Percentiles rank a stretch among this genome's conserved stretches.
Conservation (phyloP, 148 eudicot species). For the Beta vulgaris region DNA sequence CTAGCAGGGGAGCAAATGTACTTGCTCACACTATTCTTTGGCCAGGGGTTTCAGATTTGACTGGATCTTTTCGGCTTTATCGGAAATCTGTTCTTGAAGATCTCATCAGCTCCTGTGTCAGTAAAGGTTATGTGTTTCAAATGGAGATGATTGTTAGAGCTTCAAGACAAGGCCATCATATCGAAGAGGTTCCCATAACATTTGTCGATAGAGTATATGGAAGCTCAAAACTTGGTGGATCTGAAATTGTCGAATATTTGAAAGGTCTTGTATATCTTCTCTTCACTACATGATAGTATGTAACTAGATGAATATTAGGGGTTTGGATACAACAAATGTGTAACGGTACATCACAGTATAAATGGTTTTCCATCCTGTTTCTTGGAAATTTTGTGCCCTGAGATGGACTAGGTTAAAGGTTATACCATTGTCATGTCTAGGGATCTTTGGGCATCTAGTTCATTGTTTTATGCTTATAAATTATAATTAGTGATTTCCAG, state of each 20-base stretch:
- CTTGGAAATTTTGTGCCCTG: not conserved
- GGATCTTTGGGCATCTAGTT: not conserved
- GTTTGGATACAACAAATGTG: not conserved
- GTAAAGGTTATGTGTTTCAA: conserved; percentile 91
- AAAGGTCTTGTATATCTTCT: conserved; percentile 85
- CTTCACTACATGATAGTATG: conserved; percentile 56
- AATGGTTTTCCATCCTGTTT: not conserved
- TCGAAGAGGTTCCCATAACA: conserved; percentile 96
- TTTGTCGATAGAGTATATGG: conserved; percentile 96
- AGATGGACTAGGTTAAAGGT: not conserved
- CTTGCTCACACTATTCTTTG: conserved; percentile 95
- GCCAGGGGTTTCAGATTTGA: conserved; percentile 99
- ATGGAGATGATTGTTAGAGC: conserved; percentile 99
- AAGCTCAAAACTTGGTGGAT: conserved; percentile 91
- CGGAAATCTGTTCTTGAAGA: conserved; percentile 84
- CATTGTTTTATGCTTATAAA: no score
- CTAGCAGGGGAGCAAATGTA: conserved; percentile 97
- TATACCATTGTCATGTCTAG: not conserved
- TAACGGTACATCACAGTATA: not conserved
- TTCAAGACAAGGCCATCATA: conserved; percentile 83
- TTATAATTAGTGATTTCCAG: no score
- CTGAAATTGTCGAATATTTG: conserved; percentile 83
- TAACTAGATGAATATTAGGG: not conserved
- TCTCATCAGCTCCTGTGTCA: conserved; percentile 80
- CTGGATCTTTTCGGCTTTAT: conserved; percentile 95